Conservation (phyloP, 345 rosid genomes). For the Bretschneidera sinensis region DNA sequence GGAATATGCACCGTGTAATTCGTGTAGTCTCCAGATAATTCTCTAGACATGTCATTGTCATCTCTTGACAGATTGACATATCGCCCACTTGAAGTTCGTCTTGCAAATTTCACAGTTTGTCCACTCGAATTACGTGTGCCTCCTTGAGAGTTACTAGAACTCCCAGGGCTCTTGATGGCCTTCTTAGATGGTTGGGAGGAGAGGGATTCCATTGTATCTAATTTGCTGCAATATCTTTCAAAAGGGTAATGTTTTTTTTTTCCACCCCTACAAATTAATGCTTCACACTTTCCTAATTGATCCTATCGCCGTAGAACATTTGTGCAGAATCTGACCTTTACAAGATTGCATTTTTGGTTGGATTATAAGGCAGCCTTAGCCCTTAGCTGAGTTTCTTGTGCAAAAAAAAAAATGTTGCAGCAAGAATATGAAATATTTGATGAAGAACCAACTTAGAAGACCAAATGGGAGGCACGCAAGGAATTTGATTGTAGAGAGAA, state of each 20-base stretch:
- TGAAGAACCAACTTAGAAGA: too few relatives aligned
- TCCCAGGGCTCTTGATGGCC: constrained; percentile 47
- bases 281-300: neutral
- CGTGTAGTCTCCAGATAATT: constrained; percentile 69
- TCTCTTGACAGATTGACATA: constrained; percentile 85
- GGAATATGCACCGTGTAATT: constrained; percentile 96
- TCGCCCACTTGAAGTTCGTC: constrained; percentile 89
- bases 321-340: too few relatives aligned
- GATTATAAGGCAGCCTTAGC: too few relatives aligned
- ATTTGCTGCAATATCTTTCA: neutral
- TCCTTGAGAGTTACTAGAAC: constrained; percentile 24
- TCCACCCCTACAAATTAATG: neutral
- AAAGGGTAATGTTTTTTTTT: neutral
- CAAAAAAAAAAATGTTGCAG: too few relatives aligned
- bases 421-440: too few relatives aligned
- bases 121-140: constrained; percentile 25
- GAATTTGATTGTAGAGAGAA: neutral
- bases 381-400: too few relatives aligned
- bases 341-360: too few relatives aligned
- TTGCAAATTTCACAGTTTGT: constrained; percentile 82
- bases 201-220: constrained; percentile 45
- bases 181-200: constrained; percentile 60
- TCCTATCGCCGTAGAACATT: too few relatives aligned
- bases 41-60: constrained; percentile 82
- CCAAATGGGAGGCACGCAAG: constrained; percentile 1